Base-by-base conservation (phyloP, 441 rosid species). In the Bruguiera hainesii region DNA sequence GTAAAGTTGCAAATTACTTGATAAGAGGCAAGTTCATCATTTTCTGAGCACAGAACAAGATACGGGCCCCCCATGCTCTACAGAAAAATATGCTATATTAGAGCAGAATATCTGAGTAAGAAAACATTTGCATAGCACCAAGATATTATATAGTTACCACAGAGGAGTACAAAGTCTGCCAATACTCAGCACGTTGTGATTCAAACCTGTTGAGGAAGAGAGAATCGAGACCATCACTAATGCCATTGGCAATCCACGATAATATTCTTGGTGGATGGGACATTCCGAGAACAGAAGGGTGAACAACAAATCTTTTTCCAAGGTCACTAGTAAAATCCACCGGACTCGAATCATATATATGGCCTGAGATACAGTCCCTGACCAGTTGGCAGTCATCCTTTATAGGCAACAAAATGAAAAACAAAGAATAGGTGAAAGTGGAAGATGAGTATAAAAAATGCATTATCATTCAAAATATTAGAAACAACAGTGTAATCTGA, bases 91-190 rank as follows among this genome's bases (percentile, higher is more conserved):
- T 6, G 57, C 5, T 20, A 42, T 7, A 63, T 4, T 25, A 42
- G 52, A 65, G 75, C 25, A 59, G 52, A 61, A 53, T 20, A 58
- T 70, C 5, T 48, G 35, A 1, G 11, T 1, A 16, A 5, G 30
- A 19, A 63, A 72, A 37, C 13, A 2, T 16, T 60, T 16, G 4
- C 16, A 29, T 4, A 51, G 63, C 30, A 60, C 48, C 21, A 35
- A 52, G 61, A 51, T 42, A 18, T 21, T 13, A 31, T 73, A 57
- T 39, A 82, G 89, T 83, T 83, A 93, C 98, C 52, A 86, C 79
- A 56, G 98, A 84, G 42, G 96, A 86, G 78, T 93, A 91, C 31
- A 93, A 81, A 63, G 93, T 91, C 82, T 85, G 97, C 98, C 98
- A 93, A 72, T 71, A 93, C 76, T 88, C 90, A n/a, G 95, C 93